phyloP scores from a whole-genome alignment of 2,329 filamentous ascomycete genomes.

The Calonectria pseudoturangicola region DNA sequence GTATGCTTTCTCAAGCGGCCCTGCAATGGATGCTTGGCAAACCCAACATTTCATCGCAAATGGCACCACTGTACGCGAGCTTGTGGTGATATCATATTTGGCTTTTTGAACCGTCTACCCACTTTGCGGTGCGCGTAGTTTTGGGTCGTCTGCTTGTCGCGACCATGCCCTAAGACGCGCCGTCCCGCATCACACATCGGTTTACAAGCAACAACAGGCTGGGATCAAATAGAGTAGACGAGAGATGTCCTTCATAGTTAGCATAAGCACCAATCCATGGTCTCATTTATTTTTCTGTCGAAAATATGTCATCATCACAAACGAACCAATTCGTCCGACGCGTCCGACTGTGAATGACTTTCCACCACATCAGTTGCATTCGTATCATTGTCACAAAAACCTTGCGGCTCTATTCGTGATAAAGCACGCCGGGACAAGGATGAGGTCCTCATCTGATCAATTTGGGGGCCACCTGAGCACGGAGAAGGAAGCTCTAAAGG shows the following conservation, averaged over 20 bases:
- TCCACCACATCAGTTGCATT: neutral
- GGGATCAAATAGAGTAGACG: too few species aligned
- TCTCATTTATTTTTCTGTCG: too few species aligned
- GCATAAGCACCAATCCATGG: too few species aligned
- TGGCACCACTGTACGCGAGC: neutral
- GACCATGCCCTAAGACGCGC: neutral
- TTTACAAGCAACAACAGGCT: too few species aligned
- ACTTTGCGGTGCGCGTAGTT: neutral
- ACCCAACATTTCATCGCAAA: neutral
- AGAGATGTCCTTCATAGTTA: too few species aligned
- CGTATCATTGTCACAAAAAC: neutral
- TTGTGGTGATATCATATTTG: conserved; percentile 7
- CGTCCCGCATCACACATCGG: too few species aligned
- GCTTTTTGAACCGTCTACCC: neutral
- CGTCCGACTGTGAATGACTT: neutral
- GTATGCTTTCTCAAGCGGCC: neutral
- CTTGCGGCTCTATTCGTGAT: neutral
- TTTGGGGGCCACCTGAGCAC: neutral
- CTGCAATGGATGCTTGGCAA: neutral
- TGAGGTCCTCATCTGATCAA: conserved; percentile 9
- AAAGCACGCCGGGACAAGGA: neutral
- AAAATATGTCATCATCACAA: too few species aligned
- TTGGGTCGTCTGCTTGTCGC: neutral
- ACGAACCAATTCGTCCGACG: neutral
- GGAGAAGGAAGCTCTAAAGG: neutral